A percentile compares a stretch with the other conserved stretches of the same genome.
These are phyloP conservation scores for Cyclanthera cordifolia DNA, from an alignment of 306 rosid genomes.

Conservation along the genomic window DNA sequence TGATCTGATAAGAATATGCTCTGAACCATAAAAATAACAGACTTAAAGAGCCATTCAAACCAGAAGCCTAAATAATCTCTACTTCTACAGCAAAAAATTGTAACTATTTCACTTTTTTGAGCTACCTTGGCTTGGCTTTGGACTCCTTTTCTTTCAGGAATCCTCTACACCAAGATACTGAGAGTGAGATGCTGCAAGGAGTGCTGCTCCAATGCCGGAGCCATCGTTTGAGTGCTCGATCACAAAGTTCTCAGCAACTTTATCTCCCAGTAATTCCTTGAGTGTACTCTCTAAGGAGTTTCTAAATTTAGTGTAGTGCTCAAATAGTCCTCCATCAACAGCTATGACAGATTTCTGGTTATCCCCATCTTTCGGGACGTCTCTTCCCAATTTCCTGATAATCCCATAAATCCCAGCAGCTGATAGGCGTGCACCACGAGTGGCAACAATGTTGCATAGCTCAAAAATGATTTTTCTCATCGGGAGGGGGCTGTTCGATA, in stretches of 20 bases:
- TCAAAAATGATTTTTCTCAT: slow-evolving; percentile 47
- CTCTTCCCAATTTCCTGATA: slow-evolving; percentile 82
- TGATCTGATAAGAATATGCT: slow-evolving; percentile 16
- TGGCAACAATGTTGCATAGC: slow-evolving; percentile 65
- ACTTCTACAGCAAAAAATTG: slow-evolving; percentile 21
- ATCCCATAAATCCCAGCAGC: slow-evolving; percentile 82
- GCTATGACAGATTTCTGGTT: slow-evolving; percentile 68
- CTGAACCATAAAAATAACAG: slow-evolving; percentile 19
- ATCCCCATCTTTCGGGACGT: slow-evolving; percentile 46
- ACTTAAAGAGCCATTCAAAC: not conserved
- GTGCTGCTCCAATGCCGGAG: slow-evolving; percentile 91
- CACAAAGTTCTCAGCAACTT: slow-evolving; percentile 40
- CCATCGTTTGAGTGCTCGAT: slow-evolving; percentile 73
- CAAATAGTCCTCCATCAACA: slow-evolving; percentile 85
- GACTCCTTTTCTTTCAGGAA: slow-evolving; percentile 26
- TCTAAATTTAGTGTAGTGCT: slow-evolving; percentile 69
- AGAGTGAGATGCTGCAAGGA: slow-evolving; percentile 91
- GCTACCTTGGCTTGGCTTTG: slow-evolving; percentile 16
- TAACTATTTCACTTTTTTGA: slow-evolving; percentile 23
- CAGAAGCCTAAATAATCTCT: slow-evolving; percentile 10
- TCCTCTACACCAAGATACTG: slow-evolving; percentile 54
- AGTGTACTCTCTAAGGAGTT: slow-evolving; percentile 62
- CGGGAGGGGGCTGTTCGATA: slow-evolving; percentile 58
- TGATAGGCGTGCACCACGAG: slow-evolving; percentile 74
- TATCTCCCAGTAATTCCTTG: slow-evolving; percentile 68